A percentile compares a stretch with the other conserved stretches of the same genome.
Evolutionary conservation across 2,329 filamentous ascomycete genomes (phyloP).

Genomic region (Fusarium multiceps): DNA sequence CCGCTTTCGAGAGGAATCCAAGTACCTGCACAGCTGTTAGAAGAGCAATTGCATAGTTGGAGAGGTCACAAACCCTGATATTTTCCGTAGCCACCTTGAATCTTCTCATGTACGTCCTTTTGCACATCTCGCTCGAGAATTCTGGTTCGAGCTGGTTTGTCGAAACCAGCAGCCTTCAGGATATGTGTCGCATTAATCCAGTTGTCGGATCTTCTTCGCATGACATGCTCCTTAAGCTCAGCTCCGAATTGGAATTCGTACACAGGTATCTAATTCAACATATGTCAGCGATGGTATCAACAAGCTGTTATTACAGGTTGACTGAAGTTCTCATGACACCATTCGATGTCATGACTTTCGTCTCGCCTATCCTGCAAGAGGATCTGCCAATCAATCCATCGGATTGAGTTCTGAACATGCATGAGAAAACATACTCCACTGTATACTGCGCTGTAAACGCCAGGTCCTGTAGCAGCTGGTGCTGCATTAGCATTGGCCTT

Average conservation of each 20-base stretch:
- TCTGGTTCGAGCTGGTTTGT: constrained; percentile 93
- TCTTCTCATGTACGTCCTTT: constrained; percentile 96
- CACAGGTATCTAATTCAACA: constrained; percentile 78
- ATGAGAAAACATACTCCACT: constrained; percentile 67
- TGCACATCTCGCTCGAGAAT: constrained; percentile 98
- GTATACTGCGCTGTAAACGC: constrained; percentile 76
- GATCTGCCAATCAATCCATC: neutral
- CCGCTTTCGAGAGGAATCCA: constrained; percentile 93
- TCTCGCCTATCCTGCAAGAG: neutral
- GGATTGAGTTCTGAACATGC: neutral
- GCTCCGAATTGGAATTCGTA: constrained; percentile 90
- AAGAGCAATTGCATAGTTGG: neutral
- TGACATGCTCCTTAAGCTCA: constrained; percentile 87
- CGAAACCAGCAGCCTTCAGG: constrained; percentile 94
- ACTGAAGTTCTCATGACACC: neutral
- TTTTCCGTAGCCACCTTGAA: constrained; percentile 98
- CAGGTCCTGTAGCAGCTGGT: constrained; percentile 52
- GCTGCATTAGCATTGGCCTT: constrained; percentile 53
- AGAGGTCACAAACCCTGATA: constrained; percentile 77
- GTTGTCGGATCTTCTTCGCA: constrained; percentile 91
- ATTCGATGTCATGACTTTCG: neutral
- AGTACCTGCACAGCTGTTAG: constrained; percentile 70
- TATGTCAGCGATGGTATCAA: constrained; percentile 10
- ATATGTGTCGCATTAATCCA: constrained; percentile 99
- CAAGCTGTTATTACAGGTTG: neutral